Evolutionary conservation across 78 protist genomes (phyloP).

Genomic region (slime mould (Dictyostelium discoideum)): DNA sequence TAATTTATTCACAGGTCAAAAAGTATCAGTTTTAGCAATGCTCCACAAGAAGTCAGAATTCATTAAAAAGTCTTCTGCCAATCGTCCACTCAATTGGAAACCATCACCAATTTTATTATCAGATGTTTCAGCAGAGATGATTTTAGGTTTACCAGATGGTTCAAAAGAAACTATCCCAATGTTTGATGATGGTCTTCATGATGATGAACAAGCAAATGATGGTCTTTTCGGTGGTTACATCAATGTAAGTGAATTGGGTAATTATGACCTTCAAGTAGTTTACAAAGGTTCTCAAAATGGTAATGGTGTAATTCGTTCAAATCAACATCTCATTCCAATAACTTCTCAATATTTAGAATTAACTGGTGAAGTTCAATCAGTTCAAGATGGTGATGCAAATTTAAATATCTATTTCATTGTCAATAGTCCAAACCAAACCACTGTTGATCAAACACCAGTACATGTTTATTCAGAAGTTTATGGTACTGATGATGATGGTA

Average conservation of each 20-base stretch:
- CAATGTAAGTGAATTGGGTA: constrained; percentile 56
- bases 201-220: constrained; percentile 51
- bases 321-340: constrained; percentile 80
- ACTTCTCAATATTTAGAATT: constrained; percentile 35
- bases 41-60: constrained; percentile 14
- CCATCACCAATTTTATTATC: constrained; percentile 39
- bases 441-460: constrained; percentile 1
- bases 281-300: constrained; percentile 35
- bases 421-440: neutral
- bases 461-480: constrained; percentile 80
- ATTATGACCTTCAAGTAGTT: constrained; percentile 30
- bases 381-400: constrained; percentile 20
- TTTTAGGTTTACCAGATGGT: constrained; percentile 68
- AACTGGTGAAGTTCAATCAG: constrained; percentile 48
- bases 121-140: constrained; percentile 31
- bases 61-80: neutral
- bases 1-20: constrained; percentile 41
- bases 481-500: constrained; percentile 44
- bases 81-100: constrained; percentile 9
- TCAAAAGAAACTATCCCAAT: constrained; percentile 19
- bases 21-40: constrained; percentile 62
- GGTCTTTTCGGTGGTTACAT: constrained; percentile 70
- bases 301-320: constrained; percentile 44
- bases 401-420: constrained; percentile 25
- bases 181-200: constrained; percentile 82